A percentile compares a stretch with the other conserved stretches of the same genome.
Conservation (phyloP, 257 asterid genomes). For the Przewalskia tangutica region DNA sequence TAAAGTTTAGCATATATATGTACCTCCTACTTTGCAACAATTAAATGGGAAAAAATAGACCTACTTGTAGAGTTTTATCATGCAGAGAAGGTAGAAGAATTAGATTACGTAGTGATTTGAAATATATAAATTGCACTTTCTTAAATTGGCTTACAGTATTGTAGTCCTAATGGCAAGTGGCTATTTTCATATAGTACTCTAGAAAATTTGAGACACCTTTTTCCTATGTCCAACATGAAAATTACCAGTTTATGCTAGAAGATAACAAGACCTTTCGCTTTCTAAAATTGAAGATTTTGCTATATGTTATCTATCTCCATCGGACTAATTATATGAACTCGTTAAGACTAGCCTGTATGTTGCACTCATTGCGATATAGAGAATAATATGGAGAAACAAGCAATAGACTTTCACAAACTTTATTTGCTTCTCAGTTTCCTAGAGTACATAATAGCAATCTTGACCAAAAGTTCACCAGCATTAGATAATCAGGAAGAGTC, state of each 20-base stretch:
- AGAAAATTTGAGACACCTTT: background rate
- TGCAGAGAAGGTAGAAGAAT: background rate
- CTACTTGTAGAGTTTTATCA: background rate
- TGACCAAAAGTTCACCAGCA: background rate
- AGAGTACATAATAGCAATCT: background rate
- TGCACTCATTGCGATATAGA: background rate
- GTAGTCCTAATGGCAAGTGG: background rate
- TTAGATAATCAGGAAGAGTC: background rate
- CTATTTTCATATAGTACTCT: background rate
- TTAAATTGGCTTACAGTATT: background rate
- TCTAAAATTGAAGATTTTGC: background rate
- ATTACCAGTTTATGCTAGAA: background rate
- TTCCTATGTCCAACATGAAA: background rate
- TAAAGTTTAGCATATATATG: background rate
- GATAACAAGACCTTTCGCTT: background rate
- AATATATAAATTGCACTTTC: background rate
- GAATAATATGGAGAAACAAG: background rate
- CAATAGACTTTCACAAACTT: background rate
- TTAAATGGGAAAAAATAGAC: background rate
- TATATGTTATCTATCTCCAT: background rate
- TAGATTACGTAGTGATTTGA: background rate
- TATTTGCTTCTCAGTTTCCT: background rate
- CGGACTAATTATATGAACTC: background rate
- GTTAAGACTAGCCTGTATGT: background rate
- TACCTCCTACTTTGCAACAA: background rate